A percentile compares a stretch with the other conserved stretches of the same genome.
Evolutionary conservation across 345 rosid genomes (phyloP).

Genomic region (Conringia planisiliqua): DNA sequence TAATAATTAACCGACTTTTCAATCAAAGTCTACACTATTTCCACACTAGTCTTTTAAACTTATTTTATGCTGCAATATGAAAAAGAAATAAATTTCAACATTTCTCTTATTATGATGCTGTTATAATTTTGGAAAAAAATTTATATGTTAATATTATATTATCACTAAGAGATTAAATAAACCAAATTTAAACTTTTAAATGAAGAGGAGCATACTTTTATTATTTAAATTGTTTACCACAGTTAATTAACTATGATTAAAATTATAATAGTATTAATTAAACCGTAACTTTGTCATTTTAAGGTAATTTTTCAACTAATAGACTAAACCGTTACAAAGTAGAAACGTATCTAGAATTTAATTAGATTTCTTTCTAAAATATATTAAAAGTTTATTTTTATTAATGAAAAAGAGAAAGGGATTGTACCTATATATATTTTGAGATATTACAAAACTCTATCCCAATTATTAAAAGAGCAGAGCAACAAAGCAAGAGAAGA

Average conservation of each 20-base stretch:
- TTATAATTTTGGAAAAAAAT: not conserved
- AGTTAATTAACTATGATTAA: not conserved
- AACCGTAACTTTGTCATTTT: not conserved
- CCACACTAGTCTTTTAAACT: not conserved
- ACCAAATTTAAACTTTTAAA: not conserved
- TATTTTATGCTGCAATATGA: not conserved
- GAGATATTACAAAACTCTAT: constrained; percentile 7
- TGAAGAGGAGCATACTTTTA: not conserved
- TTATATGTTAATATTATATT: not conserved
- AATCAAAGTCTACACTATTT: not conserved
- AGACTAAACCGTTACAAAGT: not conserved
- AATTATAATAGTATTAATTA: not conserved
- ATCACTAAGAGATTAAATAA: not conserved
- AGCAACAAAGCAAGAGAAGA: constrained; percentile 14
- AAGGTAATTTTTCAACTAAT: not conserved
- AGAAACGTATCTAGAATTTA: not conserved
- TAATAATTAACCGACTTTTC: not conserved
- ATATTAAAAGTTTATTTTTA: not conserved
- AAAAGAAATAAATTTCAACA: not conserved
- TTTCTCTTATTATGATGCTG: not conserved
- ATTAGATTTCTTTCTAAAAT: not conserved
- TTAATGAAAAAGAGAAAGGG: not conserved
- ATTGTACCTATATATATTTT: constrained; percentile 13
- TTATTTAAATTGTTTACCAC: not conserved
- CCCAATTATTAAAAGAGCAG: constrained; percentile 29